Base-by-base conservation (phyloP, 805 yeast species). In the Ogataea naganishii region DNA sequence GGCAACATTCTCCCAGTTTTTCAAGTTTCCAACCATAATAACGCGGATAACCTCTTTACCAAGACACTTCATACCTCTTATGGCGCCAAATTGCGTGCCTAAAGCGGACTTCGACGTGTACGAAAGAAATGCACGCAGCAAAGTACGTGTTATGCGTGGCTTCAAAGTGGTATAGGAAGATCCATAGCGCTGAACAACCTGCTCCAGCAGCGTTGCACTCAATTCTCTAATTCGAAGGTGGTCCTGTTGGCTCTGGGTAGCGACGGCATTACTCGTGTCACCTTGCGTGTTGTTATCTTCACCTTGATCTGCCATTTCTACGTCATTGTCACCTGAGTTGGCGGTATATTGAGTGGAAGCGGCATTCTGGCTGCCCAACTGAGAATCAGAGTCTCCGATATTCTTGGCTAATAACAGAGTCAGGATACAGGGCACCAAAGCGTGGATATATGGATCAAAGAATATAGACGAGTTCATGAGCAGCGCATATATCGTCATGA, bases 401-500 rank as follows among this genome's bases (percentile, higher is more conserved):
- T 83, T 73, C 47, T 86, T 86, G 2, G 97, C 96, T 29, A 92
- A 66, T 25, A 92, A 66, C 14, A 89, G 65, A 0, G 99, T 92
- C 41, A 92, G 65, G 20, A 92, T 79, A 37, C 96, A 84, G n/a
- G 99, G 98, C 83, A 92, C 85, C 43, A 92, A 62, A 1, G 95
- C 89, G 59, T 94, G 98, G 26, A 92, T 85, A 48, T 89, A 89
- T 8, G 97, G 98, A 42, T 89, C 96, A 36, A 89, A 66, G 45
- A 86, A 89, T 23, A 92, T 75, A 14, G 94, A 78, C 32, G 75
- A 75, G 56, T 92, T 92, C 24, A 80, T 75, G 29, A 86, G 65
- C 18, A 92, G 64, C 0, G 97, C 86, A 36, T 84, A 81, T 9
- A 89, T 74, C 38, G 86, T 86, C 52, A 85, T 94, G 36, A 92